phyloP scores from a whole-genome alignment of 768 basidiomycete genomes.

The Boletus rufocinnamomeus region DNA sequence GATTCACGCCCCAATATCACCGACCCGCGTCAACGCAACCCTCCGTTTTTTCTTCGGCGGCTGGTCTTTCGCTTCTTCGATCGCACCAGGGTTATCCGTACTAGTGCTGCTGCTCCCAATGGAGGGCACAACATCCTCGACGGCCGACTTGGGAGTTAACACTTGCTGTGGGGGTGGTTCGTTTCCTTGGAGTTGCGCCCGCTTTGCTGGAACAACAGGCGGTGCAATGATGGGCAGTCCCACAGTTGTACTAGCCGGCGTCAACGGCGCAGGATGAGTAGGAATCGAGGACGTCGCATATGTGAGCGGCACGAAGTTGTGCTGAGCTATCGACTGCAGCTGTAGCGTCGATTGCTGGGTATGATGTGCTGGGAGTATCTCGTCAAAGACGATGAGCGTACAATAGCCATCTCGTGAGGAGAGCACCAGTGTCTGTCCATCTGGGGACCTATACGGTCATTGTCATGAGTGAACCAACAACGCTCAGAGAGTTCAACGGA shows the following conservation, averaged over 20 bases:
- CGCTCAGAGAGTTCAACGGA: neutral
- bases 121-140: slow-evolving; percentile 24
- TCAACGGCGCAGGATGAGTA: slow-evolving; percentile 23
- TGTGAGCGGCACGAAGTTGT: slow-evolving; percentile 69
- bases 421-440: slow-evolving; percentile 90
- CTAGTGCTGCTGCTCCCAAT: slow-evolving; percentile 20
- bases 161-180: slow-evolving; percentile 13
- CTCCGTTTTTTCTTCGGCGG: slow-evolving; percentile 87
- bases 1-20: slow-evolving; percentile 47
- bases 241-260: slow-evolving; percentile 38
- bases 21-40: slow-evolving; percentile 71
- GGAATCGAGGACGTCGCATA: slow-evolving; percentile 22
- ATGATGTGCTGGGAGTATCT: slow-evolving; percentile 84
- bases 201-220: slow-evolving; percentile 37
- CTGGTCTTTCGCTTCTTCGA: slow-evolving; percentile 39
- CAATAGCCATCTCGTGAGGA: slow-evolving; percentile 97
- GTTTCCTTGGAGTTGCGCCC: slow-evolving; percentile 35
- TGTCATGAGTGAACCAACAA: slow-evolving; percentile 8
- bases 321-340: slow-evolving; percentile 86
- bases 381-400: slow-evolving; percentile 92
- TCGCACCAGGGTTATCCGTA: slow-evolving; percentile 5
- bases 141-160: slow-evolving; percentile 34
- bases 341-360: slow-evolving; percentile 92
- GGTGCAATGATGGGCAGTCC: slow-evolving; percentile 34
- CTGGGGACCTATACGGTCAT: slow-evolving; percentile 75